Conservation (phyloP, 2,329 filamentous ascomycete species). For the Macrophomina tecta region DNA sequence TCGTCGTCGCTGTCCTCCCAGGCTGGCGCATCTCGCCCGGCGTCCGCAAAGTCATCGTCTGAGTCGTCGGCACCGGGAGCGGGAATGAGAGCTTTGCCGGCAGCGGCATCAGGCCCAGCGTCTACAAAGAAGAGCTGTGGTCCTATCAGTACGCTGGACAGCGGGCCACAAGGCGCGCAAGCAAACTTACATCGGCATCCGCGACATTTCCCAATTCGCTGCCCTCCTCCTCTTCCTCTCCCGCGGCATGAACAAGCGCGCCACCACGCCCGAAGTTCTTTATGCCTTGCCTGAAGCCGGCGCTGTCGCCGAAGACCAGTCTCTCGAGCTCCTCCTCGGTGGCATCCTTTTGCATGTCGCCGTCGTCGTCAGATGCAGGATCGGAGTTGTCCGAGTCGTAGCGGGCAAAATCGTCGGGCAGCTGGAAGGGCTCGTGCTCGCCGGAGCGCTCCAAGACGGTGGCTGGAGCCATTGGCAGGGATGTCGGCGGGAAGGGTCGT, state of each 20-base stretch:
- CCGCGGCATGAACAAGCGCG: conserved; percentile 41
- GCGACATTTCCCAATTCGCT: conserved; percentile 67
- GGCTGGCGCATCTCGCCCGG: conserved; percentile 59
- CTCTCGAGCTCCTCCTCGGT: conserved; percentile 86
- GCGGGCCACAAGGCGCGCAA: neutral
- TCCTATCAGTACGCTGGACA: conserved; percentile 10
- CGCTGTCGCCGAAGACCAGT: conserved; percentile 84
- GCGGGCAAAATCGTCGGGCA: conserved; percentile 17
- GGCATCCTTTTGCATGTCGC: conserved; percentile 70
- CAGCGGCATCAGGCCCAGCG: conserved; percentile 58
- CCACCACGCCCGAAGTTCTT: conserved; percentile 59
- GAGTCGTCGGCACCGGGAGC: conserved; percentile 47
- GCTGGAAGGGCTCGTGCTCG: conserved; percentile 11
- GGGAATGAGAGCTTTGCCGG: conserved; percentile 48
- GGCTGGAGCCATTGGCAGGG: conserved; percentile 23
- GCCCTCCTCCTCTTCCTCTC: conserved; percentile 54
- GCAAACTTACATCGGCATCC: conserved; percentile 68
- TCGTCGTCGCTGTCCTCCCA: conserved; percentile 99
- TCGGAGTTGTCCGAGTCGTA: conserved; percentile 2
- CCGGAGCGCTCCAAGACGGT: conserved; percentile 19
- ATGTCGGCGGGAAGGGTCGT: neutral
- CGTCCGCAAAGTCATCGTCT: conserved; percentile 44
- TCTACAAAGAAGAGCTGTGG: conserved; percentile 80
- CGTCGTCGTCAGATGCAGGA: conserved; percentile 12
- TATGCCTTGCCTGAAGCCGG: conserved; percentile 79